Evolutionary conservation across 2,329 filamentous ascomycete species (phyloP).

Genomic region (Huntiella savannae): DNA sequence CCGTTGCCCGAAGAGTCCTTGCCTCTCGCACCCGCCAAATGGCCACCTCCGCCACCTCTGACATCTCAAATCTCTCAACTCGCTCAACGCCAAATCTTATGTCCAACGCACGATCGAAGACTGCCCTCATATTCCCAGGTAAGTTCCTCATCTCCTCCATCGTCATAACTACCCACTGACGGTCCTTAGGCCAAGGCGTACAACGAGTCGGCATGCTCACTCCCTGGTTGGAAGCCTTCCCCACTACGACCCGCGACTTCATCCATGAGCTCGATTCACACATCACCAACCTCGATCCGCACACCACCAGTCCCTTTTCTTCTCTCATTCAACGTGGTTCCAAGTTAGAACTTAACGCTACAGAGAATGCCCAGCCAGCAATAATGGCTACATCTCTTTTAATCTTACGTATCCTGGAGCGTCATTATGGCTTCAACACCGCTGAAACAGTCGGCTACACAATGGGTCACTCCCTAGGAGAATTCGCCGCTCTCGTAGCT

Average conservation of each 20-base stretch:
- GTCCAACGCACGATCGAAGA: conserved; percentile 19
- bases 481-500: conserved; percentile 79
- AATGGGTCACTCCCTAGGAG: conserved; percentile 77
- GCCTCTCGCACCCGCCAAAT: conserved; percentile 7
- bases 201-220: conserved; percentile 75
- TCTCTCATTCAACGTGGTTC: conserved; percentile 64
- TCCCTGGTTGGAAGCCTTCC: conserved; percentile 76
- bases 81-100: conserved; percentile 5
- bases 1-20: conserved; percentile 10
- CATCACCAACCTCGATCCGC: conserved; percentile 14
- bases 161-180: background rate
- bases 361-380: conserved; percentile 77
- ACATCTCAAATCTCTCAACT: conserved; percentile 7
- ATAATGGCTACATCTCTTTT: conserved; percentile 91
- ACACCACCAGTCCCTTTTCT: conserved; percentile 49
- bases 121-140: conserved; percentile 44
- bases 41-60: conserved; percentile 1
- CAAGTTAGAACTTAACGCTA: conserved; percentile 56
- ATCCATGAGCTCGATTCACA: conserved; percentile 65
- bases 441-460: conserved; percentile 58
- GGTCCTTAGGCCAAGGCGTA: conserved; percentile 55
- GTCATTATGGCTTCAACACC: conserved; percentile 62
- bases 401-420: conserved; percentile 71
- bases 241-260: conserved; percentile 52
- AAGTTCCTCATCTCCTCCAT: conserved; percentile 8